These are phyloP conservation scores for Psilocybe cubensis DNA, from an alignment of 768 basidiomycete species.

Conservation along the genomic window DNA sequence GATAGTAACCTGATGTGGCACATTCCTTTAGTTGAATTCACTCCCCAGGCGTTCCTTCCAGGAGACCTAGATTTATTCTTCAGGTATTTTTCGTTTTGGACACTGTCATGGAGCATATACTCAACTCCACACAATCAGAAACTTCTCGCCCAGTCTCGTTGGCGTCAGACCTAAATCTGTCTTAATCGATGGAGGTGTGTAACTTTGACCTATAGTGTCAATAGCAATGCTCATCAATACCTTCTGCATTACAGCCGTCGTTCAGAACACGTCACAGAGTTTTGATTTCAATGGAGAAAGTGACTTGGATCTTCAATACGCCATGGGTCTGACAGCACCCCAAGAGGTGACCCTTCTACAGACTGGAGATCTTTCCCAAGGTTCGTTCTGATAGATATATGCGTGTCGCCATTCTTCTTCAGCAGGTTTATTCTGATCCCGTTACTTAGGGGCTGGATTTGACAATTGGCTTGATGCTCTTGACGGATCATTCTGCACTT, in stretches of 20 bases:
- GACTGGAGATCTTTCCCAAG: constrained; percentile 43
- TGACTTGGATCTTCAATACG: constrained; percentile 61
- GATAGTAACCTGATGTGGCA: not conserved
- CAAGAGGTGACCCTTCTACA: constrained; percentile 47
- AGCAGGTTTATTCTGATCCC: not conserved
- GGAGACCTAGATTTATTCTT: constrained; percentile 51
- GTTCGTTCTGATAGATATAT: constrained; percentile 19
- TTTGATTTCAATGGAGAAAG: constrained; percentile 58
- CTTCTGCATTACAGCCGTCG: constrained; percentile 35
- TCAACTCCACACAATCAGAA: constrained; percentile 16
- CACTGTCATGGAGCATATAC: not conserved
- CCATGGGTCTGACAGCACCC: constrained; percentile 46
- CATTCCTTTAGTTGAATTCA: constrained; percentile 48
- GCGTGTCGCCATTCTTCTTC: not conserved
- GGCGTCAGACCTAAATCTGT: constrained; percentile 37
- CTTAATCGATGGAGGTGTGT: constrained; percentile 38
- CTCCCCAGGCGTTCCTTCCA: constrained; percentile 49
- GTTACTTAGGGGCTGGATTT: constrained; percentile 44
- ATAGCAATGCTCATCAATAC: not conserved
- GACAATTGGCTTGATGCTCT: constrained; percentile 53
- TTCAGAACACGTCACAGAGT: constrained; percentile 41
- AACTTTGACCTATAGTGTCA: not conserved
- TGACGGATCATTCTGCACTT: constrained; percentile 46
- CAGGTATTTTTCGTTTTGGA: constrained; percentile 11
- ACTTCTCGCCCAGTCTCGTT: constrained; percentile 40